Evolutionary conservation across 305 asterid species (phyloP).

Genomic region (Ajuga reptans): DNA sequence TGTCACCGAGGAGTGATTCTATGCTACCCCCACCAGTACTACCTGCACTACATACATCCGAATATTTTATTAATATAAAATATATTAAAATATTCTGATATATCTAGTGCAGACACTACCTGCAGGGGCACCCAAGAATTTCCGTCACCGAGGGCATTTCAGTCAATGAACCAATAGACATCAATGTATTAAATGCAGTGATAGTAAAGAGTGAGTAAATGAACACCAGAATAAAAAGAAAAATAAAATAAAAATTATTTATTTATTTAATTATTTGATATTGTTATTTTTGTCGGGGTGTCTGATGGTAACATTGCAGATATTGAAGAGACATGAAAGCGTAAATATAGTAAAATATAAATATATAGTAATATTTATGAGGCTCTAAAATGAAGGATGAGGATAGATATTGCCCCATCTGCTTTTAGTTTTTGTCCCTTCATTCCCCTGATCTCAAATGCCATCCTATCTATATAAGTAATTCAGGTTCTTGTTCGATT

Average conservation of each 20-base stretch:
- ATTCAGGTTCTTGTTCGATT: no score
- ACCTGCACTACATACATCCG: no score
- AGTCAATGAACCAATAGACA: background rate
- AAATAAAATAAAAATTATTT: background rate
- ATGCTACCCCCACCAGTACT: no score
- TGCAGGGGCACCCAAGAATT: no score
- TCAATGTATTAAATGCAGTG: conserved; percentile 5
- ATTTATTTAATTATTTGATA: background rate
- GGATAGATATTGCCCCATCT: conserved; percentile 18
- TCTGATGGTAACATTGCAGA: conserved; percentile 11
- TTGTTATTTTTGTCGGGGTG: background rate
- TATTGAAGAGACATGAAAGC: background rate
- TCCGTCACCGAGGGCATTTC: conserved; percentile 9
- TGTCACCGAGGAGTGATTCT: no score
- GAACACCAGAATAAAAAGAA: conserved; percentile 3
- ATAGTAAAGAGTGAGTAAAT: background rate
- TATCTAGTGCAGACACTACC: no score
- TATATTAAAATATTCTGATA: no score
- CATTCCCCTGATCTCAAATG: background rate
- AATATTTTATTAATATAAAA: no score
- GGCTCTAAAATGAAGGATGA: conserved; percentile 8
- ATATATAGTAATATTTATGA: background rate
- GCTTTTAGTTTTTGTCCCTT: background rate
- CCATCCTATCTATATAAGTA: background rate
- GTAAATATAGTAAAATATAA: no score